Base-by-base conservation (phyloP, 2,329 filamentous ascomycete genomes). In the Pleoardoris graminearum region DNA sequence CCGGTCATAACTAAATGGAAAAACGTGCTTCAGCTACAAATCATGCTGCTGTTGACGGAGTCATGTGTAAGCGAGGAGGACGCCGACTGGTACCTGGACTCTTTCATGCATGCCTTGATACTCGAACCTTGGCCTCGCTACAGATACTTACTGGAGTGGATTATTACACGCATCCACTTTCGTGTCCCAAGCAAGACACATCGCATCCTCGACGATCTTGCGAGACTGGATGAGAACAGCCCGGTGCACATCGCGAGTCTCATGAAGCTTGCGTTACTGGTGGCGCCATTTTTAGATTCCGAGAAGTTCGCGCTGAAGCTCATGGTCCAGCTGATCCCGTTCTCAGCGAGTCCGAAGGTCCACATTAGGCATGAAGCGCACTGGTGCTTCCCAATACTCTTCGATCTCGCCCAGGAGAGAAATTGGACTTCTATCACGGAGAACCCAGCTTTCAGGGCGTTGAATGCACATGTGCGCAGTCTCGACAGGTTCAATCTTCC, bases 321-420 rank as follows among this genome's bases (percentile, higher is more conserved):
- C 7, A 72, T 76, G 44, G 72, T 72, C 19, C 69, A 74, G 42
- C 70, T 80, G 14, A 71, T 76, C 2, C 69, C 75, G 0, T 72
- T 78, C 16, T 75, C 74, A 0, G 73, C 77, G 3, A 80, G 77
- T 29, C 76, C 77, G 3, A 82, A 81, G 54, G 75, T 81, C 1
- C 75, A 77, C 27, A 76, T 82, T n/a, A 73, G 80, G 7, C 79
- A 82, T 51, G 80, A 82, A 61, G 78, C 80, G 1, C 79, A 79
- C 48, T 80, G 75, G 72, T 76, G 73, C 10, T 75, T 77, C 49
- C 79, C 75, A 3, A 71, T 71, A 4, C 57, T 80, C 1, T 78
- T 76, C 56, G 71, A 76, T 14, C 65, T 76, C 27, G 76, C 75
- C 1, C 60, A 63, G 17, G 48, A 57, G 4, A 69, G 67, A 29